Evolutionary conservation across 352 stramenopile genomes (phyloP).

Genomic region (Globisporangium mamillatum): DNA sequence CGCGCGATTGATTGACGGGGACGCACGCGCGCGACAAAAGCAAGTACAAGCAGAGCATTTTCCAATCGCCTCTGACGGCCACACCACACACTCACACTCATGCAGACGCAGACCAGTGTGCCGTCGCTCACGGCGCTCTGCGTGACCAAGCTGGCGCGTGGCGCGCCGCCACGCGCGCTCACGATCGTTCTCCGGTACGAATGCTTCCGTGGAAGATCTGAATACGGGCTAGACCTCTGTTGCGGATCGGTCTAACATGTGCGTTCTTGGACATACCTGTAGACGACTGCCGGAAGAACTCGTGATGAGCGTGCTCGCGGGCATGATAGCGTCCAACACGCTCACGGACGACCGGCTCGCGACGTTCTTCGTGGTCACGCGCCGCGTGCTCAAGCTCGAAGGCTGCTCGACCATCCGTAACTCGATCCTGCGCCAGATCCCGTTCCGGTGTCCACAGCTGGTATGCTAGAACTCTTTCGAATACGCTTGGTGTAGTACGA

Average conservation of each 20-base stretch:
- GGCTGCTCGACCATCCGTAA: constrained; percentile 81
- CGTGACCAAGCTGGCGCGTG: constrained; percentile 50
- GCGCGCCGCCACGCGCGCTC: constrained; percentile 53
- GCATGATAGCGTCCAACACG: constrained; percentile 69
- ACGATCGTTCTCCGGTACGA: constrained; percentile 60
- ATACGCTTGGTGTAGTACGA: not conserved
- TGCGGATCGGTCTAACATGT: not conserved
- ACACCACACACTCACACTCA: not conserved
- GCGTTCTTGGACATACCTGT: not conserved
- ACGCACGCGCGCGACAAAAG: not conserved
- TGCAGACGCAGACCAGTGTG: constrained; percentile 14
- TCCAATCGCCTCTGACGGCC: not conserved
- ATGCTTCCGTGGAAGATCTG: not conserved
- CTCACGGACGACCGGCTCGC: constrained; percentile 82
- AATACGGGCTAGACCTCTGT: not conserved
- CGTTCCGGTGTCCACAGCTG: constrained; percentile 75
- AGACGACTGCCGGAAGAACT: constrained; percentile 82
- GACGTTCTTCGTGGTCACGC: constrained; percentile 78
- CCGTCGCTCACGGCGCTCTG: constrained; percentile 63
- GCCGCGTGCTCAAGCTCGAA: constrained; percentile 66
- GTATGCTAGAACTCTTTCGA: constrained; percentile 27
- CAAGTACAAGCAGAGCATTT: not conserved
- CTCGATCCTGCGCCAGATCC: constrained; percentile 85
- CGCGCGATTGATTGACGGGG: not conserved
- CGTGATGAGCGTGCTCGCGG: constrained; percentile 64